Base-by-base conservation (phyloP, 2,329 filamentous ascomycete species). In the Neurospora sp. region DNA sequence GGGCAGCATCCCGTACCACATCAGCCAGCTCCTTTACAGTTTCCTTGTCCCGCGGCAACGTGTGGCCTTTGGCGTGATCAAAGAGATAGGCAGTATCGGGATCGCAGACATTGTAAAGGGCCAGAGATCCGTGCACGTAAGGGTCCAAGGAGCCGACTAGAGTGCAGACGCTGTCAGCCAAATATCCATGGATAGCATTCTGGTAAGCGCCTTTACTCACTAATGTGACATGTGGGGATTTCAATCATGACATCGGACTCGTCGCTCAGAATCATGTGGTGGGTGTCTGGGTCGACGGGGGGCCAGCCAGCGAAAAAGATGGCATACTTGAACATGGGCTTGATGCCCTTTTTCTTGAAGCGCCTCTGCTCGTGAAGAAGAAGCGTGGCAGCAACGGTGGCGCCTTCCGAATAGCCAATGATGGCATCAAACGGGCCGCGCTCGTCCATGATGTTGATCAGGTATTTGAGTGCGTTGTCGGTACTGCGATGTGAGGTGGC, bases 31-130 rank as follows among this genome's bases (percentile, higher is more conserved):
- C 83, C 72, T 80, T 80, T 69, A 85, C 80, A 0, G 83, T 83
- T 15, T 79, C 80, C 69, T 80, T 81, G 69, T 87, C 85, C 71
- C 86, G 80, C 0, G 88, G 88, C 4, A 90, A 79, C 0, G 86
- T 89, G 75, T 90, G 88, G 0, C 88, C 88, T 74, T 89, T 89
- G 4, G 86, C 88, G 72, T 89, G 87, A 73, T 90, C 88, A 71
- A 89, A 89, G n/a, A 90, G 81, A 40, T 83, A 81, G 0, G 87
- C 87, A 1, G 80, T 84, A 70, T 89, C 87, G 0, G 83, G 83
- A 66, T 89, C 85, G 72, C 87, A 90, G 33, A 88, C 82, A 73
- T 88, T 87, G 78, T 85, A 89, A 3, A 90, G 81, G 0, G 87
- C 86, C 79, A 89, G 83, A 2, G 86, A 85, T 0, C 88, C 87